Evolutionary conservation across 257 asterid genomes (phyloP), one percentile per base, ranked within the genome.

Genomic region (Plectranthus barbatus): DNA sequence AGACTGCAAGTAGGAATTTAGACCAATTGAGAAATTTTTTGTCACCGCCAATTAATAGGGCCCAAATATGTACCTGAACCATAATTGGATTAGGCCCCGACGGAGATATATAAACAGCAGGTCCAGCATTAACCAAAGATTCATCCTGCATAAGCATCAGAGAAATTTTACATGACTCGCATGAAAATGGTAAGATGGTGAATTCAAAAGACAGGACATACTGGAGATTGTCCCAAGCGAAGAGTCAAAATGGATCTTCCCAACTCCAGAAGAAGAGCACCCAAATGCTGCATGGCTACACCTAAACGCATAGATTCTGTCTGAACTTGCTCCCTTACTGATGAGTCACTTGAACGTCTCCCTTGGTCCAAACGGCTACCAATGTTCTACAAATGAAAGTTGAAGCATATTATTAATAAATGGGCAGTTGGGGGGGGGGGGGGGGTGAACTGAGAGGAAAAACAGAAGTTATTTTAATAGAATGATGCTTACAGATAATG

Each of bases 41-140:
- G 33, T 36, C 40, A 26, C 14, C 7, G 12, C 21, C 23, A 62
- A 31, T 26, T 50, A 68, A 9, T 6, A 70, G 31, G 41, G 13
- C 39, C 6, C 53, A 53, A 67, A 37, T 53, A 74, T 81, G 66
- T 36, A 91, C 98, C 98, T 91, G 98, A 69, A 80, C 98, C 98
- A 91, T 91, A 26, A 91, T 84, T 3, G 98, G 98, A 72, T 91
- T 88, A 29, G 98, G 98, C 50, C 98, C 98, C 7, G 89, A 72
- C n/a, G 97, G 85, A 71, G 96, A 86, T 55, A 91, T 77, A 62
- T 91, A 91, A 50, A 91, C 96, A 26, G 98, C 94, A 50, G 94
- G 98, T 46, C 98, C 98, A 79, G 95, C 83, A 81, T 84, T 83
- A 51, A 91, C 84, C 62, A 73, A 81, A 65, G 90, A 86, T 73